Percentiles rank a stretch among this genome's conserved stretches.
phyloP scores from a whole-genome alignment of 75 land plant species.

The Adiantum capillusveneris region DNA sequence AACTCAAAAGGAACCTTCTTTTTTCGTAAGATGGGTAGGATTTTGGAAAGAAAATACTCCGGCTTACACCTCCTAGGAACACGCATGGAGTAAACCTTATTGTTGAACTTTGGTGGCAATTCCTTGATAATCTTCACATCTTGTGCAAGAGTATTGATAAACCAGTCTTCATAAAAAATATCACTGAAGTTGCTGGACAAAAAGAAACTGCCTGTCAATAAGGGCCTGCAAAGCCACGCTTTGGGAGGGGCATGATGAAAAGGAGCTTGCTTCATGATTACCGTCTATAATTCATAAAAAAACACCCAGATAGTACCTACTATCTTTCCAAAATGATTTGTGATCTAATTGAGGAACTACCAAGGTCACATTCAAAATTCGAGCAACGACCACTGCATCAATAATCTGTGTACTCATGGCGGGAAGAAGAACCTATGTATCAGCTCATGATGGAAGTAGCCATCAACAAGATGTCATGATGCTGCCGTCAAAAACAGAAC shows the following conservation, averaged over 20 bases:
- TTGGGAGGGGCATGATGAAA: no score
- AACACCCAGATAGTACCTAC: conserved; percentile 76
- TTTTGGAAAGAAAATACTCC: conserved; percentile 20
- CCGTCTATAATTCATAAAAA: background rate
- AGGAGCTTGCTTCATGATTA: no score
- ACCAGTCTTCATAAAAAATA: conserved; percentile 39
- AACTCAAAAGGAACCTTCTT: conserved; percentile 9
- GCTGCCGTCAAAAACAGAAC: no score
- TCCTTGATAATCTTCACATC: conserved; percentile 28
- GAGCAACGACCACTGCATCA: conserved; percentile 95
- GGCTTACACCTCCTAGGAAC: conserved; percentile 35
- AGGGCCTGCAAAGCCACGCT: no score
- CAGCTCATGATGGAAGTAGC: no score
- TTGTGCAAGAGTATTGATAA: conserved; percentile 23
- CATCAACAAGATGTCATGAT: no score
- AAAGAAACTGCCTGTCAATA: background rate
- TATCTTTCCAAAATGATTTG: conserved; percentile 92
- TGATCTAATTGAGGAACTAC: conserved; percentile 93
- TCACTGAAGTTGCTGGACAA: conserved; percentile 36
- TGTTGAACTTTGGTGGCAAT: conserved; percentile 13
- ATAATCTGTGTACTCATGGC: conserved; percentile 53
- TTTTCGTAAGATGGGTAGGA: conserved; percentile 25
- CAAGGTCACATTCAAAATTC: conserved; percentile 90
- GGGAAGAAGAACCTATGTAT: no score
- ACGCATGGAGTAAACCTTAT: conserved; percentile 11